Conservation (phyloP, 2,329 filamentous ascomycete species). For the Talaromyces marneffei region DNA sequence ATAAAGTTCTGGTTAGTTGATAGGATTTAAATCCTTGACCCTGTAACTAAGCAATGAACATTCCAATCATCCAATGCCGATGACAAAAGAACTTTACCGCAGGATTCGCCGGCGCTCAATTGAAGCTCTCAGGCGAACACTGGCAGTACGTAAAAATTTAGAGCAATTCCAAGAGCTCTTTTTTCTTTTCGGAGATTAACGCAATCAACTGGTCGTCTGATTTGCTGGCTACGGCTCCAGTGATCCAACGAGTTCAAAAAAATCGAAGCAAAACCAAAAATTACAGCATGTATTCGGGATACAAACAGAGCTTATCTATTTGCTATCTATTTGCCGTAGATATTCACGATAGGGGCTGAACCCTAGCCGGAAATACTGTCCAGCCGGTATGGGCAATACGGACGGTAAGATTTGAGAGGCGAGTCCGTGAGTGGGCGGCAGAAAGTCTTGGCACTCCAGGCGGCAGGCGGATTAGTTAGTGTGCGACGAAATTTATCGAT, state of each 20-base stretch:
- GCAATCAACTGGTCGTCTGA: not conserved
- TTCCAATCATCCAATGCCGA: not conserved
- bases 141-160: not conserved
- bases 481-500: slow-evolving; percentile 37
- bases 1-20: not conserved
- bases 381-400: slow-evolving; percentile 23
- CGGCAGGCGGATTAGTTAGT: slow-evolving; percentile 20
- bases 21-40: not conserved
- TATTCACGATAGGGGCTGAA: slow-evolving; percentile 1
- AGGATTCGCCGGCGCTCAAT: not conserved
- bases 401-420: slow-evolving; percentile 14
- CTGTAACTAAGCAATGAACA: not conserved
- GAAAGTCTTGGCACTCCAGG: slow-evolving; percentile 5
- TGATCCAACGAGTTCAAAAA: not conserved
- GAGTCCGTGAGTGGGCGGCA: slow-evolving; percentile 6
- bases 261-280: not conserved
- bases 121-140: not conserved
- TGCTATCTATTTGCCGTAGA: no score
- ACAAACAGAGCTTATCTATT: not conserved
- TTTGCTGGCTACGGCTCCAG: not conserved
- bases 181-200: not conserved
- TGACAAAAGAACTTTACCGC: not conserved
- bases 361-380: slow-evolving; percentile 22
- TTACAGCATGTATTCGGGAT: slow-evolving; percentile 4
- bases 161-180: not conserved